A percentile compares a stretch with the other conserved stretches of the same genome.
Conservation (phyloP, 1,284 basidiomycete species). For the Tremellales sp. region DNA sequence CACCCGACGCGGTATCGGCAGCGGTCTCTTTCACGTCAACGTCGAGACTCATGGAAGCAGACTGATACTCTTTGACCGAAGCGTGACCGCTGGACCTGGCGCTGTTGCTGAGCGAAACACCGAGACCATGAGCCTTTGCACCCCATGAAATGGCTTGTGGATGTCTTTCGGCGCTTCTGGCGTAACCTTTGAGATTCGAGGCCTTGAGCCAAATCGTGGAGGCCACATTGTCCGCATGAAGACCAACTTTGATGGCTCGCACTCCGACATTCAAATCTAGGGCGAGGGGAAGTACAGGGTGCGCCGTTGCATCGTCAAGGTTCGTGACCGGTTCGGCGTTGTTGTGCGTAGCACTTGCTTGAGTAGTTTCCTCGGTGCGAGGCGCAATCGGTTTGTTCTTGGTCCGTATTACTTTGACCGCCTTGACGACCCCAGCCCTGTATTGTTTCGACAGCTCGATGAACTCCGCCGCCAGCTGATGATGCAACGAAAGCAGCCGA, state of each 20-base stretch:
- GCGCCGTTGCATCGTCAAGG: too few species aligned
- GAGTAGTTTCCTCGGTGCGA: too few species aligned
- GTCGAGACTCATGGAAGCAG: slow-evolving; percentile 78
- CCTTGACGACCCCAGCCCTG: slow-evolving; percentile 6
- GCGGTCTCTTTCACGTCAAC: slow-evolving; percentile 50
- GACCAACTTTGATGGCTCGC: slow-evolving; percentile 34
- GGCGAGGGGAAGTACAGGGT: too few species aligned
- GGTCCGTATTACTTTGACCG: slow-evolving; percentile 11
- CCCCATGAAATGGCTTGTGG: too few species aligned
- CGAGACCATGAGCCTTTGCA: slow-evolving; percentile 40
- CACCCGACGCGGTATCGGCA: slow-evolving; percentile 12
- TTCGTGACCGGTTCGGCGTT: too few species aligned
- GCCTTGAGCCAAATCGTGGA: slow-evolving; percentile 42
- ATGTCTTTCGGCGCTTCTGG: slow-evolving; percentile 19
- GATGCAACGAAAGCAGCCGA: slow-evolving; percentile 40
- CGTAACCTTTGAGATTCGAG: slow-evolving; percentile 25
- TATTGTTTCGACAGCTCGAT: slow-evolving; percentile 24
- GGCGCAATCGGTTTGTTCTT: too few species aligned
- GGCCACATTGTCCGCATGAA: slow-evolving; percentile 41
- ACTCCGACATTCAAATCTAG: slow-evolving; percentile 28
- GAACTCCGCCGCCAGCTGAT: slow-evolving; percentile 36
- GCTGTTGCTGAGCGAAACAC: slow-evolving; percentile 41
- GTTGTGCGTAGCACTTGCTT: too few species aligned
- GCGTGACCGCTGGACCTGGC: too few species aligned
- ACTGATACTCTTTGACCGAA: too few species aligned